These are phyloP conservation scores for Cupressus sempervirens DNA, from an alignment of 75 land plant genomes.

Conservation along the genomic window DNA sequence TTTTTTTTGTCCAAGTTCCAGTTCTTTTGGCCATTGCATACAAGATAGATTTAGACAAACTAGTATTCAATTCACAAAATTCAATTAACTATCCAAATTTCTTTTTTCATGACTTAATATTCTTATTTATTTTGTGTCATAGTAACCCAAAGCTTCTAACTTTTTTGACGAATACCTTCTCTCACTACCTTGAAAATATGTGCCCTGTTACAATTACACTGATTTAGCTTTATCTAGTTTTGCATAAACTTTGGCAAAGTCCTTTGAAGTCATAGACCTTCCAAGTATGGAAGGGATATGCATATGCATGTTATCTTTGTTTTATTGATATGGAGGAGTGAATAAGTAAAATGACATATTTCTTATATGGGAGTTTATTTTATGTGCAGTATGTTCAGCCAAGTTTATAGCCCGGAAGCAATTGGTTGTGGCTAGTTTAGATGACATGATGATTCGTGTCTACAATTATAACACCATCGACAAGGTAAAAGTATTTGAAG, in stretches of 20 bases:
- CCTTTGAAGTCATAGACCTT: too few species aligned
- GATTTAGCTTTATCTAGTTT: too few species aligned
- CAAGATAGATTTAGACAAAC: not conserved
- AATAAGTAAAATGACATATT: too few species aligned
- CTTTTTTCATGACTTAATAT: not conserved
- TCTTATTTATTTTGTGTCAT: not conserved
- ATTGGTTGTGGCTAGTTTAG: conserved; percentile 97
- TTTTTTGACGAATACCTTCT: not conserved
- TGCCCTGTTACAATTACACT: too few species aligned
- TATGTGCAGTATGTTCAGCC: conserved; percentile 93
- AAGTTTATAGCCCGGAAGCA: conserved; percentile 92
- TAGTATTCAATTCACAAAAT: not conserved
- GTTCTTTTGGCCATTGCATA: too few species aligned
- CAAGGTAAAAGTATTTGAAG: conserved; percentile 94
- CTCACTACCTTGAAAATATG: not conserved
- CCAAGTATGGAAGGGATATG: too few species aligned
- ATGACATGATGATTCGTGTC: conserved; percentile 95
- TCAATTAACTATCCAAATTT: not conserved
- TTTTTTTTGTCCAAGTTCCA: not conserved
- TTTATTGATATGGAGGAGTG: too few species aligned
- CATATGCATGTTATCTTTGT: too few species aligned
- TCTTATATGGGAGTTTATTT: too few species aligned
- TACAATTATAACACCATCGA: conserved; percentile 99
- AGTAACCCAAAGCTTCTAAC: not conserved
- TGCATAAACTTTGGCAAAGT: too few species aligned